Conservation (phyloP, 2,329 filamentous ascomycete species). For the Beauveria pseudobassiana region DNA sequence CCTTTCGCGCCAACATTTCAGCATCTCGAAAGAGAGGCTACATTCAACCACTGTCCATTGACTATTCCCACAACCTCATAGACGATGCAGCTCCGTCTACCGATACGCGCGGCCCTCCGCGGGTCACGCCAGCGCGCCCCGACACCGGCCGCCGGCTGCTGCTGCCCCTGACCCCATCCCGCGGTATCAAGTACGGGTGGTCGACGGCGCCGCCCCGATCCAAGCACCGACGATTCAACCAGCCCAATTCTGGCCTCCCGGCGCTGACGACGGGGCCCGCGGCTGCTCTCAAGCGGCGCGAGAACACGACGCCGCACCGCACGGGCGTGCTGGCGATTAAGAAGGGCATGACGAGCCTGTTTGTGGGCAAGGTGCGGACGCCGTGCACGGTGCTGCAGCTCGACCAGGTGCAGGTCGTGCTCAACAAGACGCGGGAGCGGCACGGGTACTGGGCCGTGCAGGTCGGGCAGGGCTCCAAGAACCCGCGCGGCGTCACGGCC, state of each 20-base stretch:
- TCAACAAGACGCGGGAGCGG: slow-evolving; percentile 69
- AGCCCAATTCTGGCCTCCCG: slow-evolving; percentile 48
- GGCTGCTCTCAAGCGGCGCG: slow-evolving; percentile 52
- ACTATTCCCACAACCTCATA: slow-evolving; percentile 11
- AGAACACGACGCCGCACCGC: slow-evolving; percentile 55
- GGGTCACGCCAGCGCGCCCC: slow-evolving; percentile 24
- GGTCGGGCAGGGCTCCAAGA: slow-evolving; percentile 70
- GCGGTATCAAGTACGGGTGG: slow-evolving; percentile 55
- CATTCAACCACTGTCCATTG: slow-evolving; percentile 14
- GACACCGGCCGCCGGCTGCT: slow-evolving; percentile 30
- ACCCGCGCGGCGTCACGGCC: slow-evolving; percentile 68
- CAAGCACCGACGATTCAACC: slow-evolving; percentile 55
- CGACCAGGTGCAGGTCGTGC: slow-evolving; percentile 83
- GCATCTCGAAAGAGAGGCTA: background rate
- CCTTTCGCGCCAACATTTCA: slow-evolving; percentile 5
- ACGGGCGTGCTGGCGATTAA: slow-evolving; percentile 82
- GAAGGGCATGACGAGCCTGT: slow-evolving; percentile 93
- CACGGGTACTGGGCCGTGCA: slow-evolving; percentile 96
- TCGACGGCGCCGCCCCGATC: slow-evolving; percentile 43
- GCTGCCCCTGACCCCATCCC: slow-evolving; percentile 37
- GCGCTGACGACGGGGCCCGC: slow-evolving; percentile 49
- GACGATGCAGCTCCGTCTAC: slow-evolving; percentile 39
- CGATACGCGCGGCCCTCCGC: slow-evolving; percentile 36
- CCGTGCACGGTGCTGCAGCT: slow-evolving; percentile 91
- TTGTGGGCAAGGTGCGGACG: slow-evolving; percentile 68